Percentiles rank a stretch among this genome's conserved stretches.
These are phyloP conservation scores for Dendrobium chrysotoxum DNA, from an alignment of 106 monocot species.

Conservation along the genomic window DNA sequence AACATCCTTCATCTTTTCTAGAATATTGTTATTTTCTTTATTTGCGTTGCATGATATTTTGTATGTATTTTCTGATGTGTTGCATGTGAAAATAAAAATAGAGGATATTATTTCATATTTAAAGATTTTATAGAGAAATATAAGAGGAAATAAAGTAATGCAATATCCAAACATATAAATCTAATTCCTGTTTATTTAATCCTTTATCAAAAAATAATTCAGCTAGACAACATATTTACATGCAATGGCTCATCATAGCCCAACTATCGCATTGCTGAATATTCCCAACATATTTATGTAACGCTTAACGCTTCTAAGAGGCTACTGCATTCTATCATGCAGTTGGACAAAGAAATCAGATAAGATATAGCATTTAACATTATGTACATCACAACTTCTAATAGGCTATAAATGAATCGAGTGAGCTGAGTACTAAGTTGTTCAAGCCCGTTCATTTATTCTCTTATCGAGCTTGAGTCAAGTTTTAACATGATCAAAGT, in stretches of 20 bases:
- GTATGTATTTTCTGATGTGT: neutral
- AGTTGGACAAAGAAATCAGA: no score
- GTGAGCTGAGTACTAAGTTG: no score
- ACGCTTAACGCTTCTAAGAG: neutral
- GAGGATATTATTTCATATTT: neutral
- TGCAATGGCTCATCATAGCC: no score
- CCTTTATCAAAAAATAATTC: neutral
- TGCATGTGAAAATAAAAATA: neutral
- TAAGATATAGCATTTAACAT: no score
- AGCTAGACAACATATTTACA: neutral
- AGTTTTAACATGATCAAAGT: no score
- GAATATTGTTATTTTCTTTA: neutral
- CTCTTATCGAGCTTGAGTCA: no score
- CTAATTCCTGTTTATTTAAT: neutral
- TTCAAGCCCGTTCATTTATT: no score
- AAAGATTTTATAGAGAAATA: neutral
- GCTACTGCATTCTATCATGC: no score
- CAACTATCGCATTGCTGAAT: no score
- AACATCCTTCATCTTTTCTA: conserved; percentile 15
- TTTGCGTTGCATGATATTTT: neutral
- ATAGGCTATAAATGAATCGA: no score
- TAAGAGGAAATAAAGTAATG: neutral
- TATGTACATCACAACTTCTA: no score
- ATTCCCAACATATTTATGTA: neutral
- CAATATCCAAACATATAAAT: neutral